Evolutionary conservation across 176 grass and related monocot genomes (phyloP).

Genomic region (sorghum (Sorghum bicolor)): DNA sequence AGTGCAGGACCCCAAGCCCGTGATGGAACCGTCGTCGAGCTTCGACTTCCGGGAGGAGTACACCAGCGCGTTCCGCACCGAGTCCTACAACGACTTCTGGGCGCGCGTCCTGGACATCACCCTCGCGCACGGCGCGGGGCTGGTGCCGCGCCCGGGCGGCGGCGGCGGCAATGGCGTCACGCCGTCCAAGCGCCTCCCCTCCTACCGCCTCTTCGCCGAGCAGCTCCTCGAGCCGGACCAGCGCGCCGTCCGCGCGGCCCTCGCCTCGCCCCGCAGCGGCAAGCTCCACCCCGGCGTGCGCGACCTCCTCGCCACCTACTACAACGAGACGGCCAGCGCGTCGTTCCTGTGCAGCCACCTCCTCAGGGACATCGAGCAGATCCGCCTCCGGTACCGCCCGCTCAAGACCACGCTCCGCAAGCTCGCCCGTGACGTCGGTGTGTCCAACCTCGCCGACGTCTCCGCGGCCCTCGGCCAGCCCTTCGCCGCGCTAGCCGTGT

Average conservation of each 20-base stretch:
- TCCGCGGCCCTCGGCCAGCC: slow-evolving; percentile 46
- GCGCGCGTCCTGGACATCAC: slow-evolving; percentile 79
- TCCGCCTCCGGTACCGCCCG: slow-evolving; percentile 65
- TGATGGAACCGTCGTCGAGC: slow-evolving; percentile 29
- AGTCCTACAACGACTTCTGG: slow-evolving; percentile 97
- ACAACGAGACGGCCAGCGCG: slow-evolving; percentile 63
- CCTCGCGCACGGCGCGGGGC: slow-evolving; percentile 69
- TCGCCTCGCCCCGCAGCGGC: slow-evolving; percentile 26
- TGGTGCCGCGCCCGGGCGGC: slow-evolving; percentile 31
- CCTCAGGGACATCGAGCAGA: slow-evolving; percentile 72
- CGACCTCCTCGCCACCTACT: slow-evolving; percentile 64
- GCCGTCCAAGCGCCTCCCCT: slow-evolving; percentile 53
- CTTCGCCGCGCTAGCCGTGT: slow-evolving; percentile 46
- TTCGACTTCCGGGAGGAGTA: slow-evolving; percentile 88
- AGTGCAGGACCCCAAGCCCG: not conserved
- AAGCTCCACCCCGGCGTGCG: slow-evolving; percentile 30
- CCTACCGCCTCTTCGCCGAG: slow-evolving; percentile 69
- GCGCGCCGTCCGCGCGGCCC: slow-evolving; percentile 44
- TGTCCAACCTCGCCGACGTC: slow-evolving; percentile 42
- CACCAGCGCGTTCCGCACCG: slow-evolving; percentile 83
- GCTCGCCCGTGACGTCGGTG: slow-evolving; percentile 42
- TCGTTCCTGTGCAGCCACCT: slow-evolving; percentile 77
- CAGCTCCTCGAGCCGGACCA: slow-evolving; percentile 91
- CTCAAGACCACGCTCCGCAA: slow-evolving; percentile 68
- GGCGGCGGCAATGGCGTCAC: not conserved